These are phyloP conservation scores for Pleurotus salmoneostramineus DNA, from an alignment of 768 basidiomycete genomes.

Conservation along the genomic window DNA sequence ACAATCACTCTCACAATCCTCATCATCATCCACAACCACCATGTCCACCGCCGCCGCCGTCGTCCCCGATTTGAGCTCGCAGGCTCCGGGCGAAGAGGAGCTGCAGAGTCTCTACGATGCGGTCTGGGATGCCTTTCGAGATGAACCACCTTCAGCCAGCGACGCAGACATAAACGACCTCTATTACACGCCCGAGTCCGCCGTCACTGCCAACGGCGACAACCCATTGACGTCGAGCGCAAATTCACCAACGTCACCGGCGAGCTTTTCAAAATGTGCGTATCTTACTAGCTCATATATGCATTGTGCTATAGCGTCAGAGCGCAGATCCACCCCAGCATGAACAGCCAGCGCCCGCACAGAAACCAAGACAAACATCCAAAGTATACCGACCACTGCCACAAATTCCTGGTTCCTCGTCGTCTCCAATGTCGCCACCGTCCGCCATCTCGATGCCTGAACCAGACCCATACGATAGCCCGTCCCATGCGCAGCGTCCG, in stretches of 20 bases:
- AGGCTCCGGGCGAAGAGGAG: conserved; percentile 60
- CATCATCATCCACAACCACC: background rate
- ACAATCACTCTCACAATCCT: background rate
- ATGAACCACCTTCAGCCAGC: conserved; percentile 28
- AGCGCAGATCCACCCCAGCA: conserved; percentile 6
- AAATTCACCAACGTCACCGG: conserved; percentile 11
- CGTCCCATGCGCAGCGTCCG: conserved; percentile 9
- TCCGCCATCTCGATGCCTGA: conserved; percentile 35
- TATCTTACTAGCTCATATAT: conserved; percentile 8
- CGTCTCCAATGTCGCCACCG: conserved; percentile 20
- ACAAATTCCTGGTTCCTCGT: conserved; percentile 36
- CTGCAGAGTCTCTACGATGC: conserved; percentile 73
- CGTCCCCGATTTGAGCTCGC: background rate
- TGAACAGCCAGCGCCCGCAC: conserved; percentile 14
- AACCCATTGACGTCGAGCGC: conserved; percentile 14
- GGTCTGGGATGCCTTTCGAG: conserved; percentile 65
- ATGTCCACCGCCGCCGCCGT: background rate
- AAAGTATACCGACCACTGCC: conserved; percentile 33
- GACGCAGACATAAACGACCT: conserved; percentile 34
- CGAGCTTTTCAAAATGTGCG: conserved; percentile 15
- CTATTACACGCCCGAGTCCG: conserved; percentile 28
- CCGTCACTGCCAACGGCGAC: conserved; percentile 15
- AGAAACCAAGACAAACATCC: conserved; percentile 22
- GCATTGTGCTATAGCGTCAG: background rate
- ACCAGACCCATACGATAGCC: conserved; percentile 34